Evolutionary conservation across 2,329 filamentous ascomycete genomes (phyloP).

Genomic region (Cercospora beticola): DNA sequence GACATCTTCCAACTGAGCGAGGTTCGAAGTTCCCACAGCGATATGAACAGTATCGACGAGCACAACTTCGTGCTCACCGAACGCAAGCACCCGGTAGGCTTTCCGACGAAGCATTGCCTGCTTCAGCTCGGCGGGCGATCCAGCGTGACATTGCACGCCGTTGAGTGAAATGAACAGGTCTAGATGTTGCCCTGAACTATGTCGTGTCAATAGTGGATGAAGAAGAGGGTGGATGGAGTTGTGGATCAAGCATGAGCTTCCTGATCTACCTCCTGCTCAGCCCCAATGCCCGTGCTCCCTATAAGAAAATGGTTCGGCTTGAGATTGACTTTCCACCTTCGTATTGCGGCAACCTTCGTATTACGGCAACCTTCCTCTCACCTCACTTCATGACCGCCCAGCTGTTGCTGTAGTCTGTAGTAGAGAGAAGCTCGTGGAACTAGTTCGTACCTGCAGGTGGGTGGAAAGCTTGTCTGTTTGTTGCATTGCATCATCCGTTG

Average conservation of each 20-base stretch:
- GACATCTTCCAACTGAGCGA: not conserved
- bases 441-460: not conserved
- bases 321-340: not conserved
- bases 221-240: not conserved
- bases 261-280: not conserved
- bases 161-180: not conserved
- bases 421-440: not conserved
- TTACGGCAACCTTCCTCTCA: not conserved
- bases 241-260: not conserved
- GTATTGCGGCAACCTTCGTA: not conserved
- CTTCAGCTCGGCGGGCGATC: not conserved
- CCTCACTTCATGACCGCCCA: not conserved
- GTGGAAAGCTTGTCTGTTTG: not conserved
- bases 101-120: not conserved
- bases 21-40: not conserved
- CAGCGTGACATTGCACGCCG: not conserved
- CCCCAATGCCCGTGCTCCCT: not conserved
- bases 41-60: not conserved
- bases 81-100: not conserved
- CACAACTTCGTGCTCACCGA: not conserved
- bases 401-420: not conserved
- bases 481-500: constrained; percentile 5
- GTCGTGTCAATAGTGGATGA: not conserved
- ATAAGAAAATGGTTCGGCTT: not conserved
- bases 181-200: too few relatives aligned